Conservation (phyloP, 2,329 filamentous ascomycete species). For the Whalleya microplaca region DNA sequence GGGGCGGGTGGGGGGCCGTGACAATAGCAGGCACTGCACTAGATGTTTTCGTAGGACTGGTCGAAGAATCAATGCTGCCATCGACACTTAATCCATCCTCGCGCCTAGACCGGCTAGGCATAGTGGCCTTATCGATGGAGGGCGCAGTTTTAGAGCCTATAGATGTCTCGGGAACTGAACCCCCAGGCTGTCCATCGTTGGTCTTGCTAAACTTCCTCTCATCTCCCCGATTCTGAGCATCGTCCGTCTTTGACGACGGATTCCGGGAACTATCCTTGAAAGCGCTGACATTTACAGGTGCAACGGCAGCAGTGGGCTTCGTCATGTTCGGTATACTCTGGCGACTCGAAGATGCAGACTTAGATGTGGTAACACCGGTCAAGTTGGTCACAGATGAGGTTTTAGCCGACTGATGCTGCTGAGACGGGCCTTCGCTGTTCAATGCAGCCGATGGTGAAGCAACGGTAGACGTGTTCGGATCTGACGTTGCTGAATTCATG, state of each 20-base stretch:
- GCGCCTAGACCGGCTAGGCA: slow-evolving; percentile 38
- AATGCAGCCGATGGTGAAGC: slow-evolving; percentile 42
- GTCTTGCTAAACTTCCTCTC: slow-evolving; percentile 48
- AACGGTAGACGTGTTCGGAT: slow-evolving; percentile 38
- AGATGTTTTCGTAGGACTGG: slow-evolving; percentile 47
- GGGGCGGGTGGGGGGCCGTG: slow-evolving; percentile 35
- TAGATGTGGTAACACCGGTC: slow-evolving; percentile 41
- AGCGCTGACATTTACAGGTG: slow-evolving; percentile 53
- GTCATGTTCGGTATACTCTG: slow-evolving; percentile 38
- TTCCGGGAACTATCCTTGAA: slow-evolving; percentile 52
- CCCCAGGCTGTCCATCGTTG: slow-evolving; percentile 44
- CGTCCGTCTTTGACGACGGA: slow-evolving; percentile 45
- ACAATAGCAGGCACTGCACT: slow-evolving; percentile 22
- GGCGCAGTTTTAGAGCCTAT: slow-evolving; percentile 35
- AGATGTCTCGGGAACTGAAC: slow-evolving; percentile 41
- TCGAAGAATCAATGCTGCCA: slow-evolving; percentile 47
- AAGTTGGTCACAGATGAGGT: slow-evolving; percentile 53
- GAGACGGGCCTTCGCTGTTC: slow-evolving; percentile 46
- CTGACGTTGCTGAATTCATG: slow-evolving; percentile 39
- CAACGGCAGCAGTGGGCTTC: slow-evolving; percentile 47
- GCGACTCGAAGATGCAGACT: slow-evolving; percentile 44
- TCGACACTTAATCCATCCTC: slow-evolving; percentile 52
- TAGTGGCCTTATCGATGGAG: slow-evolving; percentile 34
- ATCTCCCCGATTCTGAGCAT: slow-evolving; percentile 43
- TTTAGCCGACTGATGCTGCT: slow-evolving; percentile 49